Base-by-base conservation (phyloP, 2,329 filamentous ascomycete species). In the Aureobasidium zeae region DNA sequence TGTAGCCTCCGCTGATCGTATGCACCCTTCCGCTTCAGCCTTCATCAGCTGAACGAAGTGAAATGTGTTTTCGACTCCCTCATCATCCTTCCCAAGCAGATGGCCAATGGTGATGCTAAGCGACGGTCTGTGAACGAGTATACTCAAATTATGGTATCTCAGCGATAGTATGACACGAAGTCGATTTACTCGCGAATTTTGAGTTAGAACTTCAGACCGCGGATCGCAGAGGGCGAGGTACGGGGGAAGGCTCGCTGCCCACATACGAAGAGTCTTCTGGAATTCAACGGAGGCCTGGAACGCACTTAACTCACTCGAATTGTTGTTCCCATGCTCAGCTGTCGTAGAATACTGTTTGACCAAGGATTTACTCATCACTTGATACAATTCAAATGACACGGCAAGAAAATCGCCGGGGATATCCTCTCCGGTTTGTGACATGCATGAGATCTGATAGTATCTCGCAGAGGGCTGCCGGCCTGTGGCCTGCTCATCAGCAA, bases 91-190 rank as follows among this genome's bases (percentile, higher is more conserved):
- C 8, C 13, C 8, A 48, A 39, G 21, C 44, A 24, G 38, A 11
- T 49, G 45, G 12, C 61, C 57, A 5, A 69, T 49, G 22, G 66
- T 63, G 37, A 59, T 61, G 17, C 60, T 60, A 1, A 69, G 55
- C 8, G 67, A 52, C 6, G 63, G 63, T 2, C 67, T 57, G 36
- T 69, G 66, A 1, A 67, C 44, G 2, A 70, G 56, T 4, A 69
- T 57, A 3, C 60, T 60, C 3, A 66, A 49, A 45, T 69, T 67
- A 13, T 60, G 57, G 46, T 65, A 66, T n/a, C 67, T 59, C 12
- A 69, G 45, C 0, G 62, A 62, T 0, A 70, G 54, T 3, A 74
- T 65, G 6, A 71, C 56, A 3, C 61, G 58, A 28, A 70, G 63
- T 53, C 59, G 49, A 51, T 63, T 47, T 46, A 47, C 19, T 21